Evolutionary conservation across 1,139 yeast genomes (phyloP), one percentile per base, ranked within the genome.

Genomic region (Dujonia santamariae): DNA sequence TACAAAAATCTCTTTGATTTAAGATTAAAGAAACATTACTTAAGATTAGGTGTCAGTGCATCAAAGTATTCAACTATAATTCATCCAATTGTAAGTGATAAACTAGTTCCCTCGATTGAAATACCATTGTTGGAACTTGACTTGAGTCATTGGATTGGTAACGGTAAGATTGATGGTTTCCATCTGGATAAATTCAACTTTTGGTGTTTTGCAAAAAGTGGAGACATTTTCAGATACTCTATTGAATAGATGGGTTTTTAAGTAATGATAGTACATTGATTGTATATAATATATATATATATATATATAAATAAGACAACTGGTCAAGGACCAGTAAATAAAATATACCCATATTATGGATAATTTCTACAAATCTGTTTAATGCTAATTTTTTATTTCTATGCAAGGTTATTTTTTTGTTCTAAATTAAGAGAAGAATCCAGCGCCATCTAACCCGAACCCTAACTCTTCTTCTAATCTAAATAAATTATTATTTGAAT

Each of bases 161-260:
- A 63, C 43, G 78, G 80, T 2, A 63, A 75, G 38, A 52, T 75
- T 25, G 63, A 67, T 33, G 71, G 73, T 3, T 51, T 73, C 23
- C 57, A 59, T 39, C 51, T 72, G 27, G 72, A 65, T 31, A 47
- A 56, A 2, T 40, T 43, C 15, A 58, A 55, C 35, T 61, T 76
- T 32, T 76, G 80, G 81, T 66, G 74, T 18, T 72, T 69, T 51
- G 67, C 72, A 2, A 63, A 67, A 32, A 69, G 67, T 29, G 83
- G 83, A 2, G 83, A 77, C 51, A 51, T 75, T 9, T 62, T 75
- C 31, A 63, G 63, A 32, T 58, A 54, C 36, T 34, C 34, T 30
- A 47, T 55, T 26, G 32, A 28, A 21, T 33, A 30, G 30, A 19
- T 6, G 13, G 13, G 13, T n/a, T n/a, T n/a, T n/a, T n/a, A n/a